Evolutionary conservation across 495 filamentous ascomycete genomes (phyloP).

Genomic region (Penicillium alfredii): DNA sequence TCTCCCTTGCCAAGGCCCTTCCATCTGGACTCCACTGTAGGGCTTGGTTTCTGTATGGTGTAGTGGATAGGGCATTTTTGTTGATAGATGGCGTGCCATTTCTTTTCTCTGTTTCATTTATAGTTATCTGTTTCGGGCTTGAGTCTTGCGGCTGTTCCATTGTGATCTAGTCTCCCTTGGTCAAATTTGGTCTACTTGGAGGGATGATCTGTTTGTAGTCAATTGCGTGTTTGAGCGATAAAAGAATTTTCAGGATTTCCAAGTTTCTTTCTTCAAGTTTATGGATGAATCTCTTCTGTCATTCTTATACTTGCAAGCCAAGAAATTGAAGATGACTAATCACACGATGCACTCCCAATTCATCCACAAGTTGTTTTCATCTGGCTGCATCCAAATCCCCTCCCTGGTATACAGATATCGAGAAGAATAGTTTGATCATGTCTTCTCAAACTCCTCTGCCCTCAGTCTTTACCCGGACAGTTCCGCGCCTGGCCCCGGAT

Average conservation of each 20-base stretch:
- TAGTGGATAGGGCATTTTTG: conserved; percentile 25
- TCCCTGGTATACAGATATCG: neutral
- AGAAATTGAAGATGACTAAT: conserved; percentile 7
- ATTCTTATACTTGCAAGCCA: too few species aligned
- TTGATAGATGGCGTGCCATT: conserved; percentile 31
- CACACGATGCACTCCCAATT: too few species aligned
- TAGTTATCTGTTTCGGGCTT: conserved; percentile 4
- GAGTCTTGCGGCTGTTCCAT: conserved; percentile 3
- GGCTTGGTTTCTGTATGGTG: conserved; percentile 14
- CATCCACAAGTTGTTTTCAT: too few species aligned
- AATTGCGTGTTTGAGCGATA: conserved; percentile 29
- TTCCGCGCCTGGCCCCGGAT: conserved; percentile 19
- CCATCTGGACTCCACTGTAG: conserved; percentile 4
- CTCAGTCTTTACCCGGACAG: conserved; percentile 25
- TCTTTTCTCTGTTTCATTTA: conserved; percentile 7
- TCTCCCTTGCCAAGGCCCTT: conserved; percentile 1
- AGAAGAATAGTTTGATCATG: conserved; percentile 13
- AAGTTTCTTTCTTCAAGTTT: too few species aligned
- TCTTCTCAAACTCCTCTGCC: conserved; percentile 13
- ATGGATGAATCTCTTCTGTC: too few species aligned
- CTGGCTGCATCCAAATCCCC: too few species aligned
- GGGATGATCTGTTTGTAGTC: conserved; percentile 15
- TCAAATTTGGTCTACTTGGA: conserved; percentile 13
- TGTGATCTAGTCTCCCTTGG: conserved; percentile 14
- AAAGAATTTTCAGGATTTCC: too few species aligned